Evolutionary conservation across 345 rosid genomes (phyloP).

Genomic region (Salix exigua): DNA sequence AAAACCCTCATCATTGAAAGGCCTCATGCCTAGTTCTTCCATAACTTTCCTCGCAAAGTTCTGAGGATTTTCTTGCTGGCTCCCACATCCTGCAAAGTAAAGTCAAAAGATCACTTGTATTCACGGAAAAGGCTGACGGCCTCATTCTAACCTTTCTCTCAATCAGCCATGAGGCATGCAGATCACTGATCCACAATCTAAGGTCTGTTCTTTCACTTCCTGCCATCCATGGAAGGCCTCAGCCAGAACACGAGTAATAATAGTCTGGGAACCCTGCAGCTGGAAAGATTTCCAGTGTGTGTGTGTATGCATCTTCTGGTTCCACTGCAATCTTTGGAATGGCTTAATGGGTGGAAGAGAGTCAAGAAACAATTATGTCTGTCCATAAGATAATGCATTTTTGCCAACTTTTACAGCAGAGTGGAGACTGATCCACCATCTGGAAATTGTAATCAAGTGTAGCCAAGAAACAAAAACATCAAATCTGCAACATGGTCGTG

Average conservation of each 20-base stretch:
- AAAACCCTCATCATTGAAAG: constrained; percentile 3
- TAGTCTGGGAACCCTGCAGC: constrained; percentile 13
- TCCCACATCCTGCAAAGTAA: not conserved
- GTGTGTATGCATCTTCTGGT: not conserved
- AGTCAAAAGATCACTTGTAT: constrained; percentile 3
- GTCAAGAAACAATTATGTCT: constrained; percentile 10
- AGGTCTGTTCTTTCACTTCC: not conserved
- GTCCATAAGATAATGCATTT: not conserved
- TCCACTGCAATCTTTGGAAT: constrained; percentile 15
- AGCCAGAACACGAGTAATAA: constrained; percentile 15
- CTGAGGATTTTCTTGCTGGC: constrained; percentile 11
- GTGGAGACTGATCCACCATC: not conserved
- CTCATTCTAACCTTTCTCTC: constrained; percentile 6
- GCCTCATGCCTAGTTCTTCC: not conserved
- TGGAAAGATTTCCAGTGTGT: constrained; percentile 20
- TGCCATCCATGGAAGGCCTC: not conserved
- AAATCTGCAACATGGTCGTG: not conserved
- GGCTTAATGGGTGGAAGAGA: constrained; percentile 5
- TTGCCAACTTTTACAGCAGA: not conserved
- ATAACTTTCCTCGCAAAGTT: not conserved
- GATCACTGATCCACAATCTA: constrained; percentile 14
- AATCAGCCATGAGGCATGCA: not conserved
- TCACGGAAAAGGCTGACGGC: constrained; percentile 10
- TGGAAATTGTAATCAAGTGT: not conserved
- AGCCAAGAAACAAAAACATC: not conserved